These are phyloP conservation scores for Syncephalastrum monosporum DNA, from an alignment of 371 early-diverging fungal genomes.

Conservation along the genomic window DNA sequence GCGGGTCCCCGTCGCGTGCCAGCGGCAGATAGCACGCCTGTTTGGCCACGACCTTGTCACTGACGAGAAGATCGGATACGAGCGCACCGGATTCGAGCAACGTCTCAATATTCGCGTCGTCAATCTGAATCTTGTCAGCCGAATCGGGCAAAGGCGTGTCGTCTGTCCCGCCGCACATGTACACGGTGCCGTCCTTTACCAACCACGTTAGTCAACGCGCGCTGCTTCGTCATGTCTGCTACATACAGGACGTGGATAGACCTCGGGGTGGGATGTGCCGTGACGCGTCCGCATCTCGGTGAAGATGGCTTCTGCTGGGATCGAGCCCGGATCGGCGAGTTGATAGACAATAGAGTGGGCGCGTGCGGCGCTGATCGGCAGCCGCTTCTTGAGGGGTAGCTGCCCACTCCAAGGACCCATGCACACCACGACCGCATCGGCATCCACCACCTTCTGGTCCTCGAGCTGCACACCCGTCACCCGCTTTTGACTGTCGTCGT, in stretches of 20 bases:
- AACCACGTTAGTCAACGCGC: slow-evolving; percentile 9
- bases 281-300: slow-evolving; percentile 9
- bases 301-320: slow-evolving; percentile 50
- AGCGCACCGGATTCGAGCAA: slow-evolving; percentile 28
- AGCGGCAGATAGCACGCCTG: slow-evolving; percentile 70
- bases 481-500: slow-evolving; percentile 12
- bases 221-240: neutral
- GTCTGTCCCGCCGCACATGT: slow-evolving; percentile 64
- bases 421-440: slow-evolving; percentile 39
- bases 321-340: slow-evolving; percentile 13
- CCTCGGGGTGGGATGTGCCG: slow-evolving; percentile 3
- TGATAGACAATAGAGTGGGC: slow-evolving; percentile 47
- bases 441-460: slow-evolving; percentile 20
- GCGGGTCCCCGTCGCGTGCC: slow-evolving; percentile 51
- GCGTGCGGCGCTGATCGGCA: slow-evolving; percentile 37
- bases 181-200: slow-evolving; percentile 63
- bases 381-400: slow-evolving; percentile 25
- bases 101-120: slow-evolving; percentile 20
- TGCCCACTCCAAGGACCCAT: slow-evolving; percentile 57
- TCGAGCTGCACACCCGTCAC: slow-evolving; percentile 33
- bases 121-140: slow-evolving; percentile 41
- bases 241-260: slow-evolving; percentile 39
- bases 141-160: slow-evolving; percentile 46
- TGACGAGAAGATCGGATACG: slow-evolving; percentile 31
- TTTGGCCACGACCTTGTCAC: slow-evolving; percentile 20